Conservation (phyloP, 805 yeast genomes). For the Metschnikowia cerradonensis region DNA sequence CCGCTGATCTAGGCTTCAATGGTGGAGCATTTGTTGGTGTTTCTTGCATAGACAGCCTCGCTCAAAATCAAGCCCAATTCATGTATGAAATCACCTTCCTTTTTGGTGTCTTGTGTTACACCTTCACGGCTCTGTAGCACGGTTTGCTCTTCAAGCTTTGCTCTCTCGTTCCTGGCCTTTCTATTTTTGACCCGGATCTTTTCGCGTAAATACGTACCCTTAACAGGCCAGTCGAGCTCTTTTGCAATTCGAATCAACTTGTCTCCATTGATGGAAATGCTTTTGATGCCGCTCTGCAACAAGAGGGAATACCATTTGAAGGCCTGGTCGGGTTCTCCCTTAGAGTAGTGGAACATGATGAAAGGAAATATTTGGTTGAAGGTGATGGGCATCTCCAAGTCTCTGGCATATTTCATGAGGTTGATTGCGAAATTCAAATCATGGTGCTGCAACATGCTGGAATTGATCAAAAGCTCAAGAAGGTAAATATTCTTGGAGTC, state of each 20-base stretch:
- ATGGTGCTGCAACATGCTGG: slow-evolving; percentile 29
- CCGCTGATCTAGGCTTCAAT: too few relatives aligned
- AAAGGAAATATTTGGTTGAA: slow-evolving; percentile 40
- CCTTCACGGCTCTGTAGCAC: not conserved
- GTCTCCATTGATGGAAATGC: slow-evolving; percentile 27
- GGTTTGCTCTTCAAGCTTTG: slow-evolving; percentile 5
- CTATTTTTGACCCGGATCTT: slow-evolving; percentile 21
- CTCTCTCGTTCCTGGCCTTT: slow-evolving; percentile 11
- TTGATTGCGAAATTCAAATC: slow-evolving; percentile 33
- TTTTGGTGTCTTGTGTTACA: not conserved
- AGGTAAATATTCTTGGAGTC: slow-evolving; percentile 20
- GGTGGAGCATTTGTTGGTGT: not conserved
- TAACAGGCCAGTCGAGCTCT: slow-evolving; percentile 33
- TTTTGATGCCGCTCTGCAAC: slow-evolving; percentile 27
- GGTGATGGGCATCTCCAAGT: slow-evolving; percentile 29
- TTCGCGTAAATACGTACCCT: slow-evolving; percentile 30
- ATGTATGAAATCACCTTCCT: not conserved
- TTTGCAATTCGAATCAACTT: slow-evolving; percentile 31
- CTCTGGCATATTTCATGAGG: slow-evolving; percentile 25
- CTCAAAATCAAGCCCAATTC: slow-evolving; percentile 2
- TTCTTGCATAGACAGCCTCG: not conserved
- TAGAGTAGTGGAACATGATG: slow-evolving; percentile 31
- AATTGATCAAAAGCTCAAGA: slow-evolving; percentile 28
- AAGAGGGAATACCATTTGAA: slow-evolving; percentile 36
- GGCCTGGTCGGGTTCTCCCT: slow-evolving; percentile 29